Base-by-base conservation (phyloP, 2,329 filamentous ascomycete genomes). In the Cytospora paraplurivora region DNA sequence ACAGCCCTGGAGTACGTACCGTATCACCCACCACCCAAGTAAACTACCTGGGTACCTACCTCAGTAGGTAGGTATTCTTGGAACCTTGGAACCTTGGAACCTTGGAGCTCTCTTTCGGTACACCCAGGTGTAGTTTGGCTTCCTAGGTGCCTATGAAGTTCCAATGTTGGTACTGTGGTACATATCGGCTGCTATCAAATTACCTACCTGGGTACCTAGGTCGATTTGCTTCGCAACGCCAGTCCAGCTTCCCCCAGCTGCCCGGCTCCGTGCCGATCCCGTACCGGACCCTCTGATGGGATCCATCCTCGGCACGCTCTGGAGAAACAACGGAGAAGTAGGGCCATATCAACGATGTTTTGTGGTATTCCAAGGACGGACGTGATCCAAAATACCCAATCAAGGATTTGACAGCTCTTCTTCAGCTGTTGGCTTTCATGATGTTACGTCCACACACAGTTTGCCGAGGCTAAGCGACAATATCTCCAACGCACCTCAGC, bases 241-340 rank as follows among this genome's bases (percentile, higher is more conserved):
- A n/a, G 47, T 51, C 37, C 32, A 56, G 33, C 21, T 33, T 33
- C 21, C 49, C 33, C 34, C 19, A 15, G 34, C 61, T 60, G 56
- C 62, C 49, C 59, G 49, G n/a, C 56, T 60, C 56, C 56, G 62
- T 63, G 56, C 62, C 62, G 56, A 59, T 34, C 62, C 27, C 27
- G 27, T 27, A 27, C 27, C 62, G 51, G 62, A 59, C 37, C 37
- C 21, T n/a, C 38, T 12, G 12, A 12, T 21, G 57, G 34, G 33
- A 51, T 34, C 44, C 41, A 56, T 34, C 33, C 13, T 37, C 41
- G 51, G 59, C 15, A 51, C 38, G 58, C 50, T 34, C 51, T 35
- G 21, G 12, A 17, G 49, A 54, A 35, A 4, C 11, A 34, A 11
- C n/a, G 19, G n/a, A 21, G 44, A 10, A 10, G 6, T 4, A 4